Base-by-base conservation (phyloP, 2,329 filamentous ascomycete genomes). In the Aureobasidium musti region DNA sequence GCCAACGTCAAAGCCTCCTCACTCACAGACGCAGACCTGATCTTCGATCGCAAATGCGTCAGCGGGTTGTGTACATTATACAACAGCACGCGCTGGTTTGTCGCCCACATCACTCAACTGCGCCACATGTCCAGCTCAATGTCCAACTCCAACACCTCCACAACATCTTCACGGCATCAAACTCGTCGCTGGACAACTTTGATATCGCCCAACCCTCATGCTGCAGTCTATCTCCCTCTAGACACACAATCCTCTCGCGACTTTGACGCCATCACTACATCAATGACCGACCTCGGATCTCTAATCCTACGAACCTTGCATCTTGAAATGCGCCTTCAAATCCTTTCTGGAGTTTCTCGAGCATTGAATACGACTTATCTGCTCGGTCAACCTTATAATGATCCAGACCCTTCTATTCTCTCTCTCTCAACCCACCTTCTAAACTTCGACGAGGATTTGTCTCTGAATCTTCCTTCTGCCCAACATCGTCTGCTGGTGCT, bases 1-100 rank as follows among this genome's bases (percentile, higher is more conserved):
- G 75, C 80, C 50, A 77, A 79, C 17, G 82, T 83, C 14, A 82
- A 83, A 67, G 85, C 89, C 67, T 83, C 83, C 23, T 84, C 86
- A 3, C 79, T 96, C 13, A 86, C 89, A 69, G 83, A 89, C 63
- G 89, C 89, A 71, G 94, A 98, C 75, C 89, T 97, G 57, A 93
- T 98, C 69, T 89, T 90, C 50, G 93, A 98, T 73, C 88, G 91
- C 30, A 96, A 98, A 75, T 90, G 89, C 4, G 89, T 98, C 33
- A 87, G 89, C 50, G 90, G 90, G 4, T 81, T 99, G 5, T 97
- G 93, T 72, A 84, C 97, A 45, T 82, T 99, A 41, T 96, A 97
- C 77, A 97, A 93, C 59, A 97, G 93, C 80, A 96, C 98, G 92
- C 95, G 96, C 82, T 99, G 95, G 95, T 86, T 99, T 41, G 88